phyloP scores from a whole-genome alignment of 306 rosid genomes.

The Prosopis cineraria region DNA sequence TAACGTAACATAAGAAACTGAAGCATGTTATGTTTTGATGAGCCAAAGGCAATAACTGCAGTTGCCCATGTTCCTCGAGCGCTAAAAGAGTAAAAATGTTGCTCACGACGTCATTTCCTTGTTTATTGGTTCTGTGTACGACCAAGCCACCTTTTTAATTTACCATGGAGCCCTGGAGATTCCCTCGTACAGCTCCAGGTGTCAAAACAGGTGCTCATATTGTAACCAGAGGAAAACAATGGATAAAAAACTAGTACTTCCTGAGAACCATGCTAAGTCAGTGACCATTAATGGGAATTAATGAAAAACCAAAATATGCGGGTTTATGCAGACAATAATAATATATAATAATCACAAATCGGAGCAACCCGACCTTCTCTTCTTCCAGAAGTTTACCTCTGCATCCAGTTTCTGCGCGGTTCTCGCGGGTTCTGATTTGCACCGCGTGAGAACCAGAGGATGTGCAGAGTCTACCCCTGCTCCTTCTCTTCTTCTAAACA shows the following conservation, averaged over 20 bases:
- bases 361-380: slow-evolving; percentile 45
- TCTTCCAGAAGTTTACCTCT: slow-evolving; percentile 43
- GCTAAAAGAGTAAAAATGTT: slow-evolving; percentile 20
- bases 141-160: slow-evolving; percentile 6
- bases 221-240: not conserved
- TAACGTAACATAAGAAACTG: not conserved
- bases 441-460: slow-evolving; percentile 66
- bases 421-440: slow-evolving; percentile 87
- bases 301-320: not conserved
- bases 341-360: slow-evolving; percentile 47
- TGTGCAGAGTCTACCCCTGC: slow-evolving; percentile 26
- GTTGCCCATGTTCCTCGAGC: slow-evolving; percentile 8
- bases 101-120: slow-evolving; percentile 18
- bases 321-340: slow-evolving; percentile 15
- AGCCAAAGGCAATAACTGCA: slow-evolving; percentile 19
- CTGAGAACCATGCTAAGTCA: slow-evolving; percentile 9
- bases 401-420: slow-evolving; percentile 48
- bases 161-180: slow-evolving; percentile 42
- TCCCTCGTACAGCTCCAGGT: slow-evolving; percentile 42
- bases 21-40: not conserved
- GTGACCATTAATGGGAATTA: not conserved
- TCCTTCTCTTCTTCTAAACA: slow-evolving; percentile 31
- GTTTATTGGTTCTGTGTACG: slow-evolving; percentile 4
- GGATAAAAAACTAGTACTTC: not conserved
- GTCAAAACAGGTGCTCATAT: slow-evolving; percentile 14